Conservation (phyloP, 1,284 basidiomycete species). For the Cystobasidiaceae sp. region DNA sequence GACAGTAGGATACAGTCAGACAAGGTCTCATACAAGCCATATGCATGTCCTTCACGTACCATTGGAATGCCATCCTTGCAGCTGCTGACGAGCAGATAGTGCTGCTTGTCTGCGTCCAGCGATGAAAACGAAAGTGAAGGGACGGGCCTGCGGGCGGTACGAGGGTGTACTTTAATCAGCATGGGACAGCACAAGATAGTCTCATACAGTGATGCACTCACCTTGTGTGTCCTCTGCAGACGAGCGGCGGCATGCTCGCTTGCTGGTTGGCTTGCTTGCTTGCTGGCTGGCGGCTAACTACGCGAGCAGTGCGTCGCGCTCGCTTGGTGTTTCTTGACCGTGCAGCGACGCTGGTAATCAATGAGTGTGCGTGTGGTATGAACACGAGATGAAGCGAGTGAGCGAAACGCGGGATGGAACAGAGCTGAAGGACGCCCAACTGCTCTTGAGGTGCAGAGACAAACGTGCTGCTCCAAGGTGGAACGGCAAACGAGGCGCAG, state of each 20-base stretch:
- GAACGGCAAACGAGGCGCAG: too few relatives aligned
- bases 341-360: too few relatives aligned
- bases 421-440: too few relatives aligned
- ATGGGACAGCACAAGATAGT: neutral
- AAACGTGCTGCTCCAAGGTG: too few relatives aligned
- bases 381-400: too few relatives aligned
- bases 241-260: slow-evolving; percentile 13
- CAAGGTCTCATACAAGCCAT: neutral
- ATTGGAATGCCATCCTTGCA: slow-evolving; percentile 97
- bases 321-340: too few relatives aligned
- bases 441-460: too few relatives aligned
- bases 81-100: slow-evolving; percentile 79
- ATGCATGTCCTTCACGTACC: slow-evolving; percentile 68
- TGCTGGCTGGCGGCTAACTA: too few relatives aligned
- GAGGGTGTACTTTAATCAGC: neutral
- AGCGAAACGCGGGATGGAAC: too few relatives aligned
- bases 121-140: slow-evolving; percentile 37
- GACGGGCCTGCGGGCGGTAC: slow-evolving; percentile 33
- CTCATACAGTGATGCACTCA: neutral
- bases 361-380: too few relatives aligned
- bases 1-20: neutral
- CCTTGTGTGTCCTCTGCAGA: slow-evolving; percentile 16
- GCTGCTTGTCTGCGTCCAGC: slow-evolving; percentile 56
- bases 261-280: too few relatives aligned
- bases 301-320: too few relatives aligned